Evolutionary conservation across 2,329 filamentous ascomycete species (phyloP), one percentile per base, ranked within the genome.

Genomic region (Fusarium duplospermum): DNA sequence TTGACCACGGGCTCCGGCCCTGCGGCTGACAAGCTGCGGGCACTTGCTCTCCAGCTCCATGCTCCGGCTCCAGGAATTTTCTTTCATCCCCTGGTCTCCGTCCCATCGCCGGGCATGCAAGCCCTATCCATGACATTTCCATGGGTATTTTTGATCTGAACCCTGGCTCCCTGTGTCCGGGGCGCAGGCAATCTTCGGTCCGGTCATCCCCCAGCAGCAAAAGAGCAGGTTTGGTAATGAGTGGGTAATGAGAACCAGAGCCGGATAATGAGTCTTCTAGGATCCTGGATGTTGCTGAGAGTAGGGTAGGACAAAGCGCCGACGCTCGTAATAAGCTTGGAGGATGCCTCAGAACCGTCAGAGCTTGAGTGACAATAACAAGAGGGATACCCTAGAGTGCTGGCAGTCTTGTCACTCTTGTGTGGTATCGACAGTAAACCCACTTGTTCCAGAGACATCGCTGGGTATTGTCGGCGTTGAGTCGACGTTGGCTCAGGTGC

Each of bases 41-140:
- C 50, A 69, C 70, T 59, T 64, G 64, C 62, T 65, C 65, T 63
- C 52, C 66, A 67, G 70, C 66, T 67, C 74, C 69, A 74, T 74
- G 36, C 69, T 74, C 76, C 76, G 72, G 76, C 76, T 77, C 76
- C 76, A 77, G 73, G 76, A 75, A 76, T 75, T 78, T 47, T 58
- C 67, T 75, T 67, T 72, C 72, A 72, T 64, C 62, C 69, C 68
- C 72, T 71, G 67, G 69, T 70, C 68, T 72, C 66, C 57, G 73
- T 70, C 54, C 69, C 64, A 69, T 64, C 73, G 47, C 63, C 35
- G 65, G 66, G 42, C 66, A 65, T 66, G 50, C 57, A 72, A 72
- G 72, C 67, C 72, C 63, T 75, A 77, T 65, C 76, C 76, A 75
- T 78, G 72, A 56, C 33, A 66, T 60, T 45, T 63, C 63, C 75